Percentiles rank a stretch among this genome's conserved stretches.
Evolutionary conservation across 1,284 basidiomycete species (phyloP).

Genomic region (Heterobasidion irregulare): DNA sequence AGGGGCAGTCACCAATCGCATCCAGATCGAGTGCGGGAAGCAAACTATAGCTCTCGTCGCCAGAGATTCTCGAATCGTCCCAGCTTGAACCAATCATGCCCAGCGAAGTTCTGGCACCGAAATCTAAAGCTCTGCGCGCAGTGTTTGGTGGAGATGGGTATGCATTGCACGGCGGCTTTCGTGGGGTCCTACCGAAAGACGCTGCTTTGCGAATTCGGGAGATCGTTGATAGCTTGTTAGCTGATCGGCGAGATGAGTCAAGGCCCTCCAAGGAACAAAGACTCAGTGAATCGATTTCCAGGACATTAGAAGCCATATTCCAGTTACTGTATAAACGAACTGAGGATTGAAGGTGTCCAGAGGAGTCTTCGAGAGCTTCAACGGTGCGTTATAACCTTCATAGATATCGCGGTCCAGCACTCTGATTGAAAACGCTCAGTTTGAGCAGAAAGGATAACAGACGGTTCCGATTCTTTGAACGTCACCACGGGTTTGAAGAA

Average conservation of each 20-base stretch:
- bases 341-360: no score
- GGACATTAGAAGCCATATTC: no score
- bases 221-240: background rate
- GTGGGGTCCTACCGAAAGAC: background rate
- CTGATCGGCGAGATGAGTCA: background rate
- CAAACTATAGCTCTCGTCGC: background rate
- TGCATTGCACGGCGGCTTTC: background rate
- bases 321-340: no score
- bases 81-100: background rate
- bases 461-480: no score
- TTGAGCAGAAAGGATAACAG: no score
- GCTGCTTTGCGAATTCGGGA: background rate
- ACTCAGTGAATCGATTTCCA: no score
- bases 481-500: no score
- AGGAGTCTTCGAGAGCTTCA: no score
- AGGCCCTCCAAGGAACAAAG: no score
- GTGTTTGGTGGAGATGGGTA: background rate
- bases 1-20: background rate
- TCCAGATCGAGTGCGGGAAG: background rate
- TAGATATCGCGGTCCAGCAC: no score
- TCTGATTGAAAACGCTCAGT: no score
- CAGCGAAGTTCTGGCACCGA: background rate
- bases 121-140: background rate
- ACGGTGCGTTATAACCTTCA: no score
- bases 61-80: background rate